Base-by-base conservation (phyloP, 306 rosid species). In the Cucurbita maxima region DNA sequence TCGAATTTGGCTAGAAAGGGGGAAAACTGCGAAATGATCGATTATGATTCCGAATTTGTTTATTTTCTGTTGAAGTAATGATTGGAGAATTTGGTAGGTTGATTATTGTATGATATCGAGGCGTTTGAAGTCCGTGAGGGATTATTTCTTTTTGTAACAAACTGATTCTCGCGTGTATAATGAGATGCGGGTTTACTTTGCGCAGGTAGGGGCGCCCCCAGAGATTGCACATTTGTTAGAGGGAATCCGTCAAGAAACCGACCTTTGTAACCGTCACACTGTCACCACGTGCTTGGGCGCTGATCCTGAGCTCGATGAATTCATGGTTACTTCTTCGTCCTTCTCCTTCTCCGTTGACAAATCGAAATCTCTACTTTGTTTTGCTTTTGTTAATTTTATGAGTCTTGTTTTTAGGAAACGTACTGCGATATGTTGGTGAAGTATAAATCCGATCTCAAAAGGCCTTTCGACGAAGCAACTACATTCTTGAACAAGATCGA, bases 291-390 rank as follows among this genome's bases (percentile, higher is more conserved):
- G 96, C 83, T 76, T 80, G 55, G 96, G 99, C 88, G 90, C 83
- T 88, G 99, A 95, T 87, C 99, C 96, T 87, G 99, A 91, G 88
- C 97, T 95, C 71, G 99, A 95, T 68, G 92, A 91, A 80, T 95
- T 95, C 86, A 95, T 95, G 99, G 97, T 92, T 7, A 92, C 84
- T 63, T 19, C n/a, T 52, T 38, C 40, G 6, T 50, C 12, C 52
- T 47, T 25, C 40, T 58, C 1, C 69, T 37, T 88, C 92, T 83
- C 75, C 61, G 10, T 16, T 3, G 9, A 16, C 52, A 22, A 18
- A 19, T 45, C 18, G 14, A 44, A 44, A 66, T 68, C 43, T 13
- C 13, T 47, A 8, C 45, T 1, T 47, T 67, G 47, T 15, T 22
- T 61, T 61, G 16, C 5, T 3, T 47, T 48, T 48, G 56, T 30